Evolutionary conservation across 2,329 filamentous ascomycete species (phyloP), one percentile per base, ranked within the genome.

Genomic region (Dryadomyces sulphureus): DNA sequence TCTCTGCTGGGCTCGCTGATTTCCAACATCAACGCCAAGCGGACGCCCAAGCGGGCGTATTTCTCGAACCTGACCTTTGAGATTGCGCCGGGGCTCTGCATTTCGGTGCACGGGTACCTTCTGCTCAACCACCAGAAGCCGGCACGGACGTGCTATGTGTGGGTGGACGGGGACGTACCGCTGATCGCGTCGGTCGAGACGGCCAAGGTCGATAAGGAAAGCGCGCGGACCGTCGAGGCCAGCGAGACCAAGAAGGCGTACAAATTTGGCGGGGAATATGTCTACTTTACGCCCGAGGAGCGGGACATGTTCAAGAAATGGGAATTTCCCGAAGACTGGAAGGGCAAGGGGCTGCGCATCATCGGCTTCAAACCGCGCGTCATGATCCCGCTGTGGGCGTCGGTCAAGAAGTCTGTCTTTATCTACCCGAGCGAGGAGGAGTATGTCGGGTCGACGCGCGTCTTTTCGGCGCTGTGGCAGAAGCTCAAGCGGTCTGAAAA

Each of bases 21-120:
- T 66, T 92, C 88, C 12, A 92, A 87, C 45, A 84, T 98, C 56
- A 93, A 87, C 54, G 94, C 89, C 1, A 92, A 88, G 59, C 84
- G 93, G 52, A 81, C 85, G 0, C 80, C 89, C 2, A 88, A 92
- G 50, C 75, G 92, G 49, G 78, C 90, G 0, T 70, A 93, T 3
- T 96, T 98, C 61, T 86, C 83, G 3, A 86, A 83, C 44, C 68
- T 95, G n/a, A 77, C 85, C 0, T 74, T 98, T 47, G 89, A 96
- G 59, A 74, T 98, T 45, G 88, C 84, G 0, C 89, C 90, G 0
- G 79, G 79, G 1, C 67, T 98, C 21, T 79, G 73, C 38, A 94
- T 98, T 45, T 89, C 89, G 0, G 81, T 98, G 35, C 95, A 93
- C 56, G 92, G 92, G 6, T 98, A 90, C 65, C 85, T 94, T 43